phyloP scores from a whole-genome alignment of 805 yeast species.

The Isabelozyma rhagii region DNA sequence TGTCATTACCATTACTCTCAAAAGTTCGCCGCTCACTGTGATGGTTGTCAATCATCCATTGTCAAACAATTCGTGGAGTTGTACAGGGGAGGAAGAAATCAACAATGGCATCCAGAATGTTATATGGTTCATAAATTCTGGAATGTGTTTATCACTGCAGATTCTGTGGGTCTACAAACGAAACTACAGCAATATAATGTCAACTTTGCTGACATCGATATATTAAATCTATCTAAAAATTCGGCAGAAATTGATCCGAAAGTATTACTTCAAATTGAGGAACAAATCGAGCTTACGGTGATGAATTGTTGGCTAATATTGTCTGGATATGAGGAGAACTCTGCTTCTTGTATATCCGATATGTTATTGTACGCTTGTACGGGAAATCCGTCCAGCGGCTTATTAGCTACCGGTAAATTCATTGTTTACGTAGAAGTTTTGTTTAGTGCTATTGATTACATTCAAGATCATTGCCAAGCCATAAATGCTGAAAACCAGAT shows the following conservation, averaged over 20 bases:
- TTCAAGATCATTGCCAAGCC: slow-evolving; percentile 22
- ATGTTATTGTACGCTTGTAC: slow-evolving; percentile 84
- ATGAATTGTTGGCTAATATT: slow-evolving; percentile 81
- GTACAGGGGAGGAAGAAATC: slow-evolving; percentile 83
- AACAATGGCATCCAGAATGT: slow-evolving; percentile 99
- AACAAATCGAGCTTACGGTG: slow-evolving; percentile 54
- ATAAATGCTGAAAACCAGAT: not conserved
- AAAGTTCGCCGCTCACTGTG: slow-evolving; percentile 81
- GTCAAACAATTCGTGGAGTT: slow-evolving; percentile 93
- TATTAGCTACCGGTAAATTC: slow-evolving; percentile 65
- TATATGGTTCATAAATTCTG: slow-evolving; percentile 96
- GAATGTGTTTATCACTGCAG: slow-evolving; percentile 78
- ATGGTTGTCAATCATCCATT: slow-evolving; percentile 89
- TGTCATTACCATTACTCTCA: slow-evolving; percentile 94
- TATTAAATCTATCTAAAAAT: slow-evolving; percentile 3
- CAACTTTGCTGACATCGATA: slow-evolving; percentile 21
- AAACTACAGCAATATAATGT: slow-evolving; percentile 6
- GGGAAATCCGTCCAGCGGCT: slow-evolving; percentile 65
- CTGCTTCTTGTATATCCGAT: slow-evolving; percentile 86
- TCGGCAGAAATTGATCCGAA: slow-evolving; percentile 29
- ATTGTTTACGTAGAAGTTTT: slow-evolving; percentile 72
- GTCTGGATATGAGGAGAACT: slow-evolving; percentile 84
- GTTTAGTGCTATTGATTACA: slow-evolving; percentile 68
- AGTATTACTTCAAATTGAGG: slow-evolving; percentile 56
- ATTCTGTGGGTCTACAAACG: slow-evolving; percentile 46